Evolutionary conservation across 139 green algal genomes (phyloP), one percentile per base, ranked within the genome.

Genomic region (Chlamydomonas sp.): DNA sequence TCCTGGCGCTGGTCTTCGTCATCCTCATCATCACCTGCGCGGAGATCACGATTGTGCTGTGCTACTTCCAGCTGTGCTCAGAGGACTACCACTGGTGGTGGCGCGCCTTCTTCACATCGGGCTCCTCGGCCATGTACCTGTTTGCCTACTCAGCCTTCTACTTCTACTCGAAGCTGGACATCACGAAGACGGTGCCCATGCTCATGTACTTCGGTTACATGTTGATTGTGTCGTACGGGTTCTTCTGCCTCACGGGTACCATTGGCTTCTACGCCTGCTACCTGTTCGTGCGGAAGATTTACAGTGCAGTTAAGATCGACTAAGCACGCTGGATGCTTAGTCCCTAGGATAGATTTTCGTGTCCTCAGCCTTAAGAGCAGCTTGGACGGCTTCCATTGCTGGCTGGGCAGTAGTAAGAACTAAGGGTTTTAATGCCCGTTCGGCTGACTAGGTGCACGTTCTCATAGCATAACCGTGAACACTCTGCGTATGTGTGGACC

Each of bases 1-100:
- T 99, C 95, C 92, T 99, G 80, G 96, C 96, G 85, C 93, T 99
- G 7, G 98, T 99, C 18, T 98, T 98, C 75, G 75, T 98, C 87
- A 99, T 99, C 92, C 93, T 99, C 16, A 92, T 98, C 89, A 93
- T 99, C 90, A 99, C 98, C 14, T 99, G 97, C 91, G 95, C 97
- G 9, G 98, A 99, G 93, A 99, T 99, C 92, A 97, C 98, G 18
- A 99, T 99, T 79, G 98, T 99, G 91, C 95, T 99, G 80, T 98
- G 95, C 93, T 99, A 99, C 95, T 99, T 99, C 95, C 96, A 98
- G 85, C 90, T 94, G 66, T 95, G 92, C 90, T 93, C 89, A 14
- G 97, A 99, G 90, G 97, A 99, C 92, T 99, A 99, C 93, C 93
- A 97, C 86, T 99, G 97, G 97, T 99, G 97, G 97, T 99, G 97